Percentiles rank a stretch among this genome's conserved stretches.
phyloP scores from a whole-genome alignment of 306 rosid genomes.

The Rosa lucieae region DNA sequence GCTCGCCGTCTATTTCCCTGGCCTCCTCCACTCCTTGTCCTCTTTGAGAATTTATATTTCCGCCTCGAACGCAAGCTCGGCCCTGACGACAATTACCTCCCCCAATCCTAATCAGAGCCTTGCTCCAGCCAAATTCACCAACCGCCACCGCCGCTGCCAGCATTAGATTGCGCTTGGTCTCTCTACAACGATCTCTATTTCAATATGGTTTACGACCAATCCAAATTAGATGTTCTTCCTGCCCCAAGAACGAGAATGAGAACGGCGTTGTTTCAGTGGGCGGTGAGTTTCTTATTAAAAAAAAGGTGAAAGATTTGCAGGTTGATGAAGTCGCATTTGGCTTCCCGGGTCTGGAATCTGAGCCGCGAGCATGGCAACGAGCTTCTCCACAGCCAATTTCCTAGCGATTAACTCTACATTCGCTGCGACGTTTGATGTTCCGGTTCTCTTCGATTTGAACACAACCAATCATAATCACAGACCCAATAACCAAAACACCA shows the following conservation, averaged over 20 bases:
- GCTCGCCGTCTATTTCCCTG: constrained; percentile 86
- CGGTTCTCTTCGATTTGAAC: no score
- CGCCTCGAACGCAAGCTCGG: constrained; percentile 76
- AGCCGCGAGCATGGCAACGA: constrained; percentile 83
- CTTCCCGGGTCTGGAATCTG: constrained; percentile 69
- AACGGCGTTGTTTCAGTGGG: constrained; percentile 25
- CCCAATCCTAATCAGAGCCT: not conserved
- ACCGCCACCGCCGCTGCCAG: not conserved
- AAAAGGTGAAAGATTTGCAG: constrained; percentile 51
- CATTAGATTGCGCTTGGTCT: constrained; percentile 56
- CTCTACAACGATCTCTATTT: constrained; percentile 72
- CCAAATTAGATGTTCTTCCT: not conserved
- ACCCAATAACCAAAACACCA: no score
- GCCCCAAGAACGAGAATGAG: no score
- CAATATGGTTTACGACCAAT: constrained; percentile 53
- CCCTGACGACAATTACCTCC: constrained; percentile 38
- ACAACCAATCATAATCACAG: no score
- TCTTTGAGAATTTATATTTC: constrained; percentile 67
- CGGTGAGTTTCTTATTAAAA: constrained; percentile 9
- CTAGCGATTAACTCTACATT: constrained; percentile 69
- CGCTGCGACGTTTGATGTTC: constrained; percentile 35
- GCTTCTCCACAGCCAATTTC: constrained; percentile 71
- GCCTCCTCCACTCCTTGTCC: constrained; percentile 71
- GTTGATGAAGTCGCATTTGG: constrained; percentile 63
- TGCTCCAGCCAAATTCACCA: constrained; percentile 18